A percentile compares a stretch with the other conserved stretches of the same genome.
phyloP scores from a whole-genome alignment of 371 early-diverging fungal species.

The Syncephalastrum monosporum region DNA sequence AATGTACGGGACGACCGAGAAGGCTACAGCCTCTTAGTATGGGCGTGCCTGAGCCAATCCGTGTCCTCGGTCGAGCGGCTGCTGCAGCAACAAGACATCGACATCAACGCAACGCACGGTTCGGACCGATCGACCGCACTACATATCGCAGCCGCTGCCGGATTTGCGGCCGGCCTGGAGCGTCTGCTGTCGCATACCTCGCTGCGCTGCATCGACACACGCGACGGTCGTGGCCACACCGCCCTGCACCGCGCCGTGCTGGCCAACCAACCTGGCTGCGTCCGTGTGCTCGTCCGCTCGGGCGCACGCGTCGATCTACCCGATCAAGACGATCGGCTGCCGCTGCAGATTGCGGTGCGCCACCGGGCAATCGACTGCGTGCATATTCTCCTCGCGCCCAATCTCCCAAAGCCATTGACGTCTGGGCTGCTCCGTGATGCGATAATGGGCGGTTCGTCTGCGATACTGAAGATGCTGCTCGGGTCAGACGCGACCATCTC shows the following conservation, averaged over 20 bases:
- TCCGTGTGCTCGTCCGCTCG: conserved; percentile 19
- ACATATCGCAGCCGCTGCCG: conserved; percentile 36
- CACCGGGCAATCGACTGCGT: conserved; percentile 26
- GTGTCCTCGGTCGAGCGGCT: conserved; percentile 23
- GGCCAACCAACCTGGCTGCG: conserved; percentile 24
- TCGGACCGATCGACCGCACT: conserved; percentile 35
- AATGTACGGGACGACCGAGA: conserved; percentile 22
- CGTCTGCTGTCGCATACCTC: conserved; percentile 27
- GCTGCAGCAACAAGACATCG: conserved; percentile 22
- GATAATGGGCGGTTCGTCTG: conserved; percentile 25
- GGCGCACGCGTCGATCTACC: conserved; percentile 32
- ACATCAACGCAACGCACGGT: conserved; percentile 28
- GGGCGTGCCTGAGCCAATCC: conserved; percentile 40
- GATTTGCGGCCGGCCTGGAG: conserved; percentile 29
- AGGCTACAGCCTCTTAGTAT: conserved; percentile 26
- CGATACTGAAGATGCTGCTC: conserved; percentile 21
- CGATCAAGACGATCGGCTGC: conserved; percentile 19
- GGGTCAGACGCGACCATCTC: conserved; percentile 7
- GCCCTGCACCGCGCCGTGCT: conserved; percentile 35
- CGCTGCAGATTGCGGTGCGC: conserved; percentile 31
- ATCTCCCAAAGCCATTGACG: not conserved
- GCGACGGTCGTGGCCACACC: conserved; percentile 26
- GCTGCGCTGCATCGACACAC: conserved; percentile 12
- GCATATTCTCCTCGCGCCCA: conserved; percentile 11
- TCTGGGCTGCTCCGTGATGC: conserved; percentile 19